A percentile compares a stretch with the other conserved stretches of the same genome.
These are phyloP conservation scores for Schwanniomyces sp. DNA, from an alignment of 805 yeast species.

Conservation along the genomic window DNA sequence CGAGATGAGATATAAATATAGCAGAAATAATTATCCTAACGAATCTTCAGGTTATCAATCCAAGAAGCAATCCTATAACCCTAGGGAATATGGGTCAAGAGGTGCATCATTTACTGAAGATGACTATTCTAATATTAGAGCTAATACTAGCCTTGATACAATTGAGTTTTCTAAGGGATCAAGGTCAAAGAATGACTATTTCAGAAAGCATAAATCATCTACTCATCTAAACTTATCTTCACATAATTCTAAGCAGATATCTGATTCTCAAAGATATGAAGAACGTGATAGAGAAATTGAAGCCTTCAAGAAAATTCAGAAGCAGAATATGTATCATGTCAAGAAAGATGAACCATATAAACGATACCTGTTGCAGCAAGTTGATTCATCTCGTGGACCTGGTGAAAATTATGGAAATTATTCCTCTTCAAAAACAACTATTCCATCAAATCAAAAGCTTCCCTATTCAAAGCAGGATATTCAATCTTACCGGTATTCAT, in stretches of 20 bases:
- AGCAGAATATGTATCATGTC: slow-evolving; percentile 28
- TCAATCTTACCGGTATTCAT: background rate
- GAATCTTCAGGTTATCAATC: background rate
- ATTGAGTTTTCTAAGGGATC: slow-evolving; percentile 8
- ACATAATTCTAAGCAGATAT: slow-evolving; percentile 12
- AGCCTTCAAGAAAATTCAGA: slow-evolving; percentile 27
- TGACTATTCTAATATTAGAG: slow-evolving; percentile 17
- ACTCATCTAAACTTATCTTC: slow-evolving; percentile 14
- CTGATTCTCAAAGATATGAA: slow-evolving; percentile 12
- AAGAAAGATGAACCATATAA: slow-evolving; percentile 17
- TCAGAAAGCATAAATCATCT: slow-evolving; percentile 12
- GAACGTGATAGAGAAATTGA: slow-evolving; percentile 29
- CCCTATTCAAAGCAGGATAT: background rate
- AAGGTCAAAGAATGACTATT: slow-evolving; percentile 5
- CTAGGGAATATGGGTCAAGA: slow-evolving; percentile 6
- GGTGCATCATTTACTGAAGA: slow-evolving; percentile 17
- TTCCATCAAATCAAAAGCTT: background rate
- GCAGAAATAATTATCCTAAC: slow-evolving; percentile 5
- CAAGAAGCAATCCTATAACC: slow-evolving; percentile 2
- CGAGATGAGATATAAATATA: slow-evolving; percentile 9
- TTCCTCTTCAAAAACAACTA: background rate
- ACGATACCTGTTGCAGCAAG: slow-evolving; percentile 8
- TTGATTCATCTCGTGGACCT: slow-evolving; percentile 10
- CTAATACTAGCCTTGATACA: slow-evolving; percentile 23
- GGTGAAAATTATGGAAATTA: background rate